Conservation (phyloP, 2,329 filamentous ascomycete species). For the Malbranchea cinnamomea region DNA sequence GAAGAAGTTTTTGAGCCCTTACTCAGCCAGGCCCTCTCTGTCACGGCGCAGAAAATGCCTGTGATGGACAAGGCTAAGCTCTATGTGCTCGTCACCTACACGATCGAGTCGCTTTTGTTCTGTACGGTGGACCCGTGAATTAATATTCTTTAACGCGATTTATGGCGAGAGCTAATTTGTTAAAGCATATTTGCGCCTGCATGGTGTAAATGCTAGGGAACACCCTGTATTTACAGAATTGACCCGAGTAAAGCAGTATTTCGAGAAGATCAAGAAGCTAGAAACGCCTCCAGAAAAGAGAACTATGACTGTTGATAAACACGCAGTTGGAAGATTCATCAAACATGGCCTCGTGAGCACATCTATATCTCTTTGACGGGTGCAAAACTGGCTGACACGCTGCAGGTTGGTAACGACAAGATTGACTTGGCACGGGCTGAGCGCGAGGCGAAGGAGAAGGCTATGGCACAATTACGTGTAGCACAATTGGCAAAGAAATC, state of each 20-base stretch:
- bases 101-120: conserved; percentile 81
- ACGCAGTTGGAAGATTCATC: conserved; percentile 67
- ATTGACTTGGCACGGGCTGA: conserved; percentile 36
- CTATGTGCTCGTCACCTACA: conserved; percentile 73
- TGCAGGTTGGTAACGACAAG: conserved; percentile 35
- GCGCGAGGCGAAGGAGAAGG: conserved; percentile 35
- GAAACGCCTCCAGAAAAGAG: conserved; percentile 49
- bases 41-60: conserved; percentile 62
- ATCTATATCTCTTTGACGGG: background rate
- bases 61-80: conserved; percentile 93
- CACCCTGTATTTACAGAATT: conserved; percentile 80
- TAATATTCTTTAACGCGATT: background rate
- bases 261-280: conserved; percentile 70
- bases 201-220: conserved; percentile 64
- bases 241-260: conserved; percentile 76
- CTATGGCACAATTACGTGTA: conserved; percentile 34
- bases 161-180: background rate
- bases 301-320: conserved; percentile 51
- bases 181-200: conserved; percentile 58
- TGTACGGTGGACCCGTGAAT: conserved; percentile 37
- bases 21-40: conserved; percentile 47
- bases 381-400: background rate
- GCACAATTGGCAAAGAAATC: conserved; percentile 26
- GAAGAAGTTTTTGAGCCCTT: conserved; percentile 62
- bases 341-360: conserved; percentile 56